Percentiles rank a stretch among this genome's conserved stretches.
phyloP scores from a whole-genome alignment of 2,329 filamentous ascomycete genomes.

The Erysiphe pisi region DNA sequence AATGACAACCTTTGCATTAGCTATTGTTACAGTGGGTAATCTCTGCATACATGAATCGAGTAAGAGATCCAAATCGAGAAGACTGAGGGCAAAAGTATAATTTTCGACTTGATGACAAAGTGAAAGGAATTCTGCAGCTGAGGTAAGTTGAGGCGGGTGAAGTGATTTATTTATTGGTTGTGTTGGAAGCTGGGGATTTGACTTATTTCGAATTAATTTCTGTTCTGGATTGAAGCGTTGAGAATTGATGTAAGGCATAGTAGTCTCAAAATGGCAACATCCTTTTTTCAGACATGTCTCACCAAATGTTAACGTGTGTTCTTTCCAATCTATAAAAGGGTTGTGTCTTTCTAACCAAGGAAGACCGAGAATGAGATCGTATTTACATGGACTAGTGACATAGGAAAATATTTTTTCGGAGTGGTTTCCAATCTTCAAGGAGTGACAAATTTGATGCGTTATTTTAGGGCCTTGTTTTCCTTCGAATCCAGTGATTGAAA shows the following conservation, averaged over 20 bases:
- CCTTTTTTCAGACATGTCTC: not conserved
- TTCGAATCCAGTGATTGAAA: not conserved
- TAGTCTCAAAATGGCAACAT: not conserved
- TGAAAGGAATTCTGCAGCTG: not conserved
- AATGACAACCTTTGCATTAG: not conserved
- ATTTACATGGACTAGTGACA: not conserved
- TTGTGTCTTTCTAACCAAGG: constrained; percentile 10
- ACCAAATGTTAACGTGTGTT: not conserved
- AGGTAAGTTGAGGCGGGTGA: too few species aligned
- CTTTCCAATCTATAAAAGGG: constrained; percentile 5
- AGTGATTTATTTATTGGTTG: too few species aligned
- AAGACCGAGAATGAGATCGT: not conserved
- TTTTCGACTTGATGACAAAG: not conserved
- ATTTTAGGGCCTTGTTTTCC: not conserved
- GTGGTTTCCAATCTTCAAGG: not conserved
- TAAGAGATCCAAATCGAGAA: not conserved
- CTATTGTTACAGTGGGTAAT: not conserved
- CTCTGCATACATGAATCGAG: not conserved
- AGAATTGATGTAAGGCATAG: not conserved
- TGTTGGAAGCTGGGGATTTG: too few species aligned
- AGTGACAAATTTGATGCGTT: not conserved
- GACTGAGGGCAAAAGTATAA: not conserved
- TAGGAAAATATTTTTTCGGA: not conserved
- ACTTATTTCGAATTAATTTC: too few species aligned
- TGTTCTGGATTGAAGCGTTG: too few species aligned